Percentiles rank a stretch among this genome's conserved stretches.
phyloP scores from a whole-genome alignment of 495 filamentous ascomycete genomes.

The Annulohypoxylon nitens region DNA sequence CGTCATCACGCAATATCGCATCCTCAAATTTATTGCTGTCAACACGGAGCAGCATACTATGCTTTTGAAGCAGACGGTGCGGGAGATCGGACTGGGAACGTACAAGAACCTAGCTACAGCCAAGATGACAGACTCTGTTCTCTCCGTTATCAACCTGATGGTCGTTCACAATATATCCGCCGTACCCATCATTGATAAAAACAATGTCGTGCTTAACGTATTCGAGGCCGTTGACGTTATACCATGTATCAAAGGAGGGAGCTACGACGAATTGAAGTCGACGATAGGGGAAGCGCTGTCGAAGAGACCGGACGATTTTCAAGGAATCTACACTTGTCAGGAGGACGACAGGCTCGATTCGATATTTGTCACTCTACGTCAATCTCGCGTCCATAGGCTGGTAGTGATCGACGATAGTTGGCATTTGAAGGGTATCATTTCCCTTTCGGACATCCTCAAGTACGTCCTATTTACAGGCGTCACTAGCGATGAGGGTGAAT shows the following conservation, averaged over 20 bases:
- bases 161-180: slow-evolving; percentile 94
- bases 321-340: slow-evolving; percentile 96
- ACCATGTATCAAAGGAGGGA: slow-evolving; percentile 91
- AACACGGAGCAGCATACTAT: slow-evolving; percentile 91
- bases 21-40: slow-evolving; percentile 98
- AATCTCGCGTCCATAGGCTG: slow-evolving; percentile 91
- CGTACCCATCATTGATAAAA: slow-evolving; percentile 89
- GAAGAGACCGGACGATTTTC: slow-evolving; percentile 90
- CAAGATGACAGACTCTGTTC: slow-evolving; percentile 91
- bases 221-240: slow-evolving; percentile 99
- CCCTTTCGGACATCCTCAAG: slow-evolving; percentile 95
- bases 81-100: slow-evolving; percentile 87
- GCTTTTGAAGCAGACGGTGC: slow-evolving; percentile 86
- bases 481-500: slow-evolving; percentile 78
- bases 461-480: slow-evolving; percentile 93
- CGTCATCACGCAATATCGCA: slow-evolving; percentile 97
- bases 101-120: slow-evolving; percentile 85
- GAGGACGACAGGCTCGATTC: slow-evolving; percentile 92
- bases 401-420: slow-evolving; percentile 92
- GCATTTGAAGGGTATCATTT: slow-evolving; percentile 88
- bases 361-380: slow-evolving; percentile 96
- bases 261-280: slow-evolving; percentile 89
- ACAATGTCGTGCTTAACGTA: slow-evolving; percentile 89
- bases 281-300: slow-evolving; percentile 91
- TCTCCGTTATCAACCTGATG: slow-evolving; percentile 95